Conservation (phyloP, 495 filamentous ascomycete species). For the Chaetomium tenue region DNA sequence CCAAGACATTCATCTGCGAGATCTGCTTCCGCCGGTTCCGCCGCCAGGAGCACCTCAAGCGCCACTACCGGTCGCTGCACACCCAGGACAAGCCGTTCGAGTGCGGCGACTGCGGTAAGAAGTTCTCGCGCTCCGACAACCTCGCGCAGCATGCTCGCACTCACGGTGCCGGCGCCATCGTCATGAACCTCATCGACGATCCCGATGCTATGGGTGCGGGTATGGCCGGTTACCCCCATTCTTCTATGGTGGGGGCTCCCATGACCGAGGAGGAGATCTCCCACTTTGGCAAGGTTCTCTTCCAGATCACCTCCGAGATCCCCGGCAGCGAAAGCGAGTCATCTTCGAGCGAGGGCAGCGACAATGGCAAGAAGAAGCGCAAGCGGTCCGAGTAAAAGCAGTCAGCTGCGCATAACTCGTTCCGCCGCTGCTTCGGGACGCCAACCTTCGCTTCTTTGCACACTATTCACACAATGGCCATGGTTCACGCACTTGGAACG, state of each 20-base stretch:
- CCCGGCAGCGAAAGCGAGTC: constrained; percentile 58
- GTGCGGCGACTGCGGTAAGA: constrained; percentile 96
- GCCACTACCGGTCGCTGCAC: constrained; percentile 97
- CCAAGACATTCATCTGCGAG: constrained; percentile 96
- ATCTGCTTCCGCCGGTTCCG: constrained; percentile 96
- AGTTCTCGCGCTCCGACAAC: constrained; percentile 98
- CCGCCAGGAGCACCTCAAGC: constrained; percentile 97
- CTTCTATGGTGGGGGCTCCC: constrained; percentile 26
- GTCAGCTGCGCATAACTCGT: no score
- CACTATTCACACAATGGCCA: constrained; percentile 40
- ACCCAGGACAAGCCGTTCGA: constrained; percentile 98
- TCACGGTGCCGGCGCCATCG: constrained; percentile 83
- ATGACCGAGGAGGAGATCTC: constrained; percentile 56
- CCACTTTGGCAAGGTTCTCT: constrained; percentile 66
- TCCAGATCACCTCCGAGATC: constrained; percentile 68
- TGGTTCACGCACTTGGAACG: constrained; percentile 38
- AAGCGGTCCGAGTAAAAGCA: constrained; percentile 58
- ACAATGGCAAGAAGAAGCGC: constrained; percentile 67
- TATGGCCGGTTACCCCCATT: constrained; percentile 24
- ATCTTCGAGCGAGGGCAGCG: constrained; percentile 54
- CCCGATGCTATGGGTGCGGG: constrained; percentile 46
- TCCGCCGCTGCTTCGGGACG: background rate
- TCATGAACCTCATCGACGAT: constrained; percentile 85
- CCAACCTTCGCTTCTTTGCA: constrained; percentile 37
- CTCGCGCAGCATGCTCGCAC: constrained; percentile 93